A percentile compares a stretch with the other conserved stretches of the same genome.
phyloP scores from a whole-genome alignment of 1,284 basidiomycete species.

The Heterobasidion occidentale region DNA sequence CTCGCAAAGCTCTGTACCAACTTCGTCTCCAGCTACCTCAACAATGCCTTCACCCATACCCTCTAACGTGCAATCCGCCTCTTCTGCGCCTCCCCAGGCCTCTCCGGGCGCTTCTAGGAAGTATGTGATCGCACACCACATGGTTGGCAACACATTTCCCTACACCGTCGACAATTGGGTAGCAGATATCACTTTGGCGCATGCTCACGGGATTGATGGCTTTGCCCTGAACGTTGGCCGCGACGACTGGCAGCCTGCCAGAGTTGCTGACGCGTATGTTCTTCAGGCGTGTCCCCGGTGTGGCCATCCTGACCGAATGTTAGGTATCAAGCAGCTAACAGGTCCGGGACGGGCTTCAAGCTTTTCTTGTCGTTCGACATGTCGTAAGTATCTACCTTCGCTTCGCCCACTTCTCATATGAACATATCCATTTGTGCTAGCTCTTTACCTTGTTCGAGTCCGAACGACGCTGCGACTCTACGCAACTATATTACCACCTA shows the following conservation, averaged over 20 bases:
- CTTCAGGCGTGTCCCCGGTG: background rate
- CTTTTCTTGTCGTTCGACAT: slow-evolving; percentile 79
- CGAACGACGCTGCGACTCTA: slow-evolving; percentile 47
- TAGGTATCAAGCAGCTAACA: slow-evolving; percentile 47
- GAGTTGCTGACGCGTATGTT: slow-evolving; percentile 60
- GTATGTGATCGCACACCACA: slow-evolving; percentile 58
- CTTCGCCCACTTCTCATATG: background rate
- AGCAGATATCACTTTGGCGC: slow-evolving; percentile 49
- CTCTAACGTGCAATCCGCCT: background rate
- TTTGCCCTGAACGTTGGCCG: slow-evolving; percentile 63
- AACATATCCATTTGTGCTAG: slow-evolving; percentile 20
- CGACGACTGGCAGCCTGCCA: slow-evolving; percentile 58
- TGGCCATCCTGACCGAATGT: background rate
- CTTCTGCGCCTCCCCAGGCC: background rate
- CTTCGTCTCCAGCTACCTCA: background rate
- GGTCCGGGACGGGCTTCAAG: slow-evolving; percentile 57
- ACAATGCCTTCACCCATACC: background rate
- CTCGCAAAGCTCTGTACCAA: background rate
- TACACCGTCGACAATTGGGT: slow-evolving; percentile 53
- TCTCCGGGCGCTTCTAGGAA: slow-evolving; percentile 23
- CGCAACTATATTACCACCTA: slow-evolving; percentile 53
- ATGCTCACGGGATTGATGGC: slow-evolving; percentile 53
- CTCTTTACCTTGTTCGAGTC: slow-evolving; percentile 46
- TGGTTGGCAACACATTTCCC: slow-evolving; percentile 62
- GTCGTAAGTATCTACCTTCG: slow-evolving; percentile 35